These are phyloP conservation scores for Delonix regia DNA, from an alignment of 306 rosid species.

Conservation along the genomic window DNA sequence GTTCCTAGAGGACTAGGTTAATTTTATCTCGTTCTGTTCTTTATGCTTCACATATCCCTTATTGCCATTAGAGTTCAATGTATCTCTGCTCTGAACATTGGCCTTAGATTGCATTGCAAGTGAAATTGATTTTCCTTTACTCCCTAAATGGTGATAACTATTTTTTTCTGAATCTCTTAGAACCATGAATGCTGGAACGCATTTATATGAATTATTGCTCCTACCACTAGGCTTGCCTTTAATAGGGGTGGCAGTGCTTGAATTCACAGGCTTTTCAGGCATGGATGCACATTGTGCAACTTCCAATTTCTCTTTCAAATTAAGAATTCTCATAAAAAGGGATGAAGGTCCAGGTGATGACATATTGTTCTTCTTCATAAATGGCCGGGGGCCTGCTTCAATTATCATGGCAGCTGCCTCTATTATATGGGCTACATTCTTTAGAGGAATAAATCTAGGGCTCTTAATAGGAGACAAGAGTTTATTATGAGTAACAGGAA, in stretches of 20 bases:
- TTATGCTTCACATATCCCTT: constrained; percentile 46
- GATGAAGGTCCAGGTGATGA: constrained; percentile 62
- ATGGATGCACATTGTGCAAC: constrained; percentile 60
- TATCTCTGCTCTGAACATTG: constrained; percentile 54
- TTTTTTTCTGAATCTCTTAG: constrained; percentile 48
- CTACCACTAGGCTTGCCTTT: constrained; percentile 46
- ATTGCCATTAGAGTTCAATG: constrained; percentile 44
- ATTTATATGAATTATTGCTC: constrained; percentile 48
- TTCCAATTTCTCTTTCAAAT: constrained; percentile 79
- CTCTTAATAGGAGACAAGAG: constrained; percentile 83
- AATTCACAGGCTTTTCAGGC: constrained; percentile 41
- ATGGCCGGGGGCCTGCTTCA: constrained; percentile 73
- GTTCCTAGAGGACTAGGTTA: constrained; percentile 53
- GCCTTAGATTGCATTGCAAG: constrained; percentile 52
- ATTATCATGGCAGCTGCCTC: constrained; percentile 93
- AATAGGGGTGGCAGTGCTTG: constrained; percentile 31
- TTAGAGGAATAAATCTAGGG: constrained; percentile 63
- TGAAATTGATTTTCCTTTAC: constrained; percentile 65
- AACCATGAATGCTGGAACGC: constrained; percentile 46
- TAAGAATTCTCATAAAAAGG: constrained; percentile 74
- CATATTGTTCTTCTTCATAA: constrained; percentile 50
- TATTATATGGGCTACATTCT: constrained; percentile 66
- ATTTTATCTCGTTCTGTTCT: constrained; percentile 58
- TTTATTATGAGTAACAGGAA: constrained; percentile 81
- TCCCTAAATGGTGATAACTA: constrained; percentile 40